phyloP scores from a whole-genome alignment of 176 grass and related monocot species.

The Paspalum vaginatum region DNA sequence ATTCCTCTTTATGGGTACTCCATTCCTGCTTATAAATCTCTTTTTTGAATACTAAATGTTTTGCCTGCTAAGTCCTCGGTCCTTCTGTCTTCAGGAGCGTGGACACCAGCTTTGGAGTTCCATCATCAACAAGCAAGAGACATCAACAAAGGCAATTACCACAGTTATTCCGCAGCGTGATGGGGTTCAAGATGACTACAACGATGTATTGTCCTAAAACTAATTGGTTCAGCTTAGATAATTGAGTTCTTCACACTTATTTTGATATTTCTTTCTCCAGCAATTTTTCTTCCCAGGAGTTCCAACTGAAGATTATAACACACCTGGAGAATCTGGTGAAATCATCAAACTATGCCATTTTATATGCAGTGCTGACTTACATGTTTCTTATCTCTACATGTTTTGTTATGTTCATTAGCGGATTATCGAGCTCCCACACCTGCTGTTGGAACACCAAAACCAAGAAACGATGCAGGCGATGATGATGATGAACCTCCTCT shows the following conservation, averaged over 20 bases:
- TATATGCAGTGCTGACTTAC: background rate
- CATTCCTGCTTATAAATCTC: background rate
- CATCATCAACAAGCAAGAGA: conserved; percentile 44
- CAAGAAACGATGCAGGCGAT: conserved; percentile 47
- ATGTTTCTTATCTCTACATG: conserved; percentile 4
- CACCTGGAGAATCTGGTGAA: conserved; percentile 67
- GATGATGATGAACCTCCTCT: conserved; percentile 82
- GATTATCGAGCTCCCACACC: conserved; percentile 69
- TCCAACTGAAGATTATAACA: conserved; percentile 79
- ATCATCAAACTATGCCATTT: conserved; percentile 1
- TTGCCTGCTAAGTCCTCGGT: conserved; percentile 22
- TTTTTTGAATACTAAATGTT: conserved; percentile 10
- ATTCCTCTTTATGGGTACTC: background rate
- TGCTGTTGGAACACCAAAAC: conserved; percentile 60
- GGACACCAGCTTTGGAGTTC: conserved; percentile 45
- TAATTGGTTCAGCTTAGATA: conserved; percentile 12
- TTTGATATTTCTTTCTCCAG: conserved; percentile 34
- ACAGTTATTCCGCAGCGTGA: conserved; percentile 65
- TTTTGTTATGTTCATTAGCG: conserved; percentile 47
- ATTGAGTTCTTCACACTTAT: conserved; percentile 12
- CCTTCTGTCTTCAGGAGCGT: conserved; percentile 39
- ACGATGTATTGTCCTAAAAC: conserved; percentile 65
- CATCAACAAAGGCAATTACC: conserved; percentile 18
- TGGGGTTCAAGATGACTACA: conserved; percentile 80
- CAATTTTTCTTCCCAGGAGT: conserved; percentile 74